Base-by-base conservation (phyloP, 2,329 filamentous ascomycete genomes). In the Neophaeococcomyces aloes region DNA sequence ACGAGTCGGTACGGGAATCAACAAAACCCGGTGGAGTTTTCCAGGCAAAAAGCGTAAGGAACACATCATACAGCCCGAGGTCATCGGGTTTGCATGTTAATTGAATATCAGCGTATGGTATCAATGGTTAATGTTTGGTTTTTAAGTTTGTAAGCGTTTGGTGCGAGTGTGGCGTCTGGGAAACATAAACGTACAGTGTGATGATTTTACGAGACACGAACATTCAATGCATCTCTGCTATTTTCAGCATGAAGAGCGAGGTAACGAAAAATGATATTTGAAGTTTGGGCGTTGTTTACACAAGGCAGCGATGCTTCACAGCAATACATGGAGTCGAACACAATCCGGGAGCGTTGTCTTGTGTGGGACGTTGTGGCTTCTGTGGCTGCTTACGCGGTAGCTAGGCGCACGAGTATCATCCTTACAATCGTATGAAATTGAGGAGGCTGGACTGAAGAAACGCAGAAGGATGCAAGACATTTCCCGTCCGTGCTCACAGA, bases 61-160 rank as follows among this genome's bases (percentile, higher is more conserved):
- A 18, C 29, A 31, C 18, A 35, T 27, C 7, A 32, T 30, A 34
- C 30, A 27, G 30, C 39, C 39, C 15, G 39, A 42, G 19, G 27
- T 42, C n/a, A 42, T 42, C 34, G 39, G 39, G 3, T 42, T 25
- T 35, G 39, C 39, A 13, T 42, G 35, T 42, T 42, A 42, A n/a
- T 23, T 7, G 19, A 15, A 29, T 10, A 11, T 31, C 21, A 4
- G 6, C 11, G 11, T 27, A 27, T 10, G 10, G 23, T 27, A 27
- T 5, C 23, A 27, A 27, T 5, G 23, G 5, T 10, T 18, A 19
- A 17, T 8, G n/a, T 38, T 23, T 38, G 17, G n/a, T 38, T 38
- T 14, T 5, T 38, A 23, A 4, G 11, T 14, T 25, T 36, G 19
- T 6, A 19, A 30, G 23, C 23, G 23, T 27, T 27, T 27, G 23